A percentile compares a stretch with the other conserved stretches of the same genome.
Conservation (phyloP, 345 rosid genomes). For the Stellera chamaejasme region DNA sequence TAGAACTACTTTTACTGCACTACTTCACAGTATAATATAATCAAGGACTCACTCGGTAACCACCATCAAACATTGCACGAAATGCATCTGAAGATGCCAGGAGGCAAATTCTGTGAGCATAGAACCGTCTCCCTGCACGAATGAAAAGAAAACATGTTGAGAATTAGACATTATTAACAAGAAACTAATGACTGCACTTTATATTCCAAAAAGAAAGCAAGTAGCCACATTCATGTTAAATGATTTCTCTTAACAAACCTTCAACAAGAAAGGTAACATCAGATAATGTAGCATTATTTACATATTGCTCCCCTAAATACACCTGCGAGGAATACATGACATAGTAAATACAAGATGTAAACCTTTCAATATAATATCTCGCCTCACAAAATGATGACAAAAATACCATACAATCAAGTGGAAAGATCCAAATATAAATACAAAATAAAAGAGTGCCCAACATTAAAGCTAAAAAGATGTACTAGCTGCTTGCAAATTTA, state of each 20-base stretch:
- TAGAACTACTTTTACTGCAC: neutral
- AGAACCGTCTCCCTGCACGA: conserved; percentile 76
- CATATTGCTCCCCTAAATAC: conserved; percentile 91
- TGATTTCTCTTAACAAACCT: conserved; percentile 39
- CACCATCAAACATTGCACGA: conserved; percentile 99
- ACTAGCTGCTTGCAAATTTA: neutral
- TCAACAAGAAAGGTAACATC: conserved; percentile 97
- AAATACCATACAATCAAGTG: conserved; percentile 1
- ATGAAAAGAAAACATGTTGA: conserved; percentile 3
- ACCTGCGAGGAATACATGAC: conserved; percentile 40
- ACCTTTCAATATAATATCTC: neutral
- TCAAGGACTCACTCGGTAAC: conserved; percentile 71
- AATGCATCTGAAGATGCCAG: conserved; percentile 99
- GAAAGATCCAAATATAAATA: neutral
- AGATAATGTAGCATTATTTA: conserved; percentile 80
- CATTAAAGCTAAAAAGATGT: neutral
- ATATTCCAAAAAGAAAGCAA: neutral
- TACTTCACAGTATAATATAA: conserved; percentile 5
- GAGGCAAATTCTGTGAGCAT: conserved; percentile 94
- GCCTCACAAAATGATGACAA: conserved; percentile 4
- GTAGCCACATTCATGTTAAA: no score
- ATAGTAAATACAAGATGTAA: conserved; percentile 3
- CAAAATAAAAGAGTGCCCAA: neutral
- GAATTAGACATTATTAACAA: neutral
- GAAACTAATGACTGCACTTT: neutral